Base-by-base conservation (phyloP, 192 early-diverging fungal genomes). In the Entomortierella parvispora region DNA sequence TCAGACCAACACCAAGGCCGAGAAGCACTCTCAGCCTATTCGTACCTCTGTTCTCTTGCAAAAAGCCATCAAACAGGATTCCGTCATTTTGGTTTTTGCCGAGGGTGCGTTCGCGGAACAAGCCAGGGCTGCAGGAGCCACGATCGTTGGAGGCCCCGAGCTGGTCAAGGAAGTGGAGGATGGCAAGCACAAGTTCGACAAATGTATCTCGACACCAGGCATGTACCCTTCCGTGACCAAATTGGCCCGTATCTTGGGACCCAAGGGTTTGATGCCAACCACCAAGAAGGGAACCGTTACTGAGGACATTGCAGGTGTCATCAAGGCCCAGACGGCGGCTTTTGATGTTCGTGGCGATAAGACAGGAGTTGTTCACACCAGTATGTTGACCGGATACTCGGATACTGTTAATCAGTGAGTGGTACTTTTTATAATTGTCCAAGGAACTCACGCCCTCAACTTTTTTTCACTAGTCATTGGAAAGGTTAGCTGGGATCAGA, bases 191-290 rank as follows among this genome's bases (percentile, higher is more conserved):
- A 69, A 86, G 57, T 94, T 96, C 72, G 92, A 95, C 83, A 93
- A 92, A 67, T 92, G 90, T 59, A 81, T 99, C 53, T 86, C 94
- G 8, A 99, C 95, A 34, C 93, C 92, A 31, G 92, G 85, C 18
- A 94, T 97, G 92, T 90, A 94, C 80, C 94, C 95, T 26, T 81
- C 87, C 42, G 94, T 97, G 34, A 86, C 94, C 37, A 93, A 91
- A 72, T 91, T 99, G 76, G 97, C 95, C 7, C 88, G 90, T 50
- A 75, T 96, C 28, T 78, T 99, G 67, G 97, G 97, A 63, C 97
- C 97, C 28, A 94, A 94, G 75, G 94, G 95, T n/a, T 83, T 99
- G 61, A 97, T 99, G 97, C 97, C 97, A 25, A 96, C 91, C 4
- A 82, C 87, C 25, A 93, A 92, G 51, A 92, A 91, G 69, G 92